Percentiles rank a stretch among this genome's conserved stretches.
Evolutionary conservation across 805 yeast genomes (phyloP).

Genomic region (Scheffersomyces lignosus): DNA sequence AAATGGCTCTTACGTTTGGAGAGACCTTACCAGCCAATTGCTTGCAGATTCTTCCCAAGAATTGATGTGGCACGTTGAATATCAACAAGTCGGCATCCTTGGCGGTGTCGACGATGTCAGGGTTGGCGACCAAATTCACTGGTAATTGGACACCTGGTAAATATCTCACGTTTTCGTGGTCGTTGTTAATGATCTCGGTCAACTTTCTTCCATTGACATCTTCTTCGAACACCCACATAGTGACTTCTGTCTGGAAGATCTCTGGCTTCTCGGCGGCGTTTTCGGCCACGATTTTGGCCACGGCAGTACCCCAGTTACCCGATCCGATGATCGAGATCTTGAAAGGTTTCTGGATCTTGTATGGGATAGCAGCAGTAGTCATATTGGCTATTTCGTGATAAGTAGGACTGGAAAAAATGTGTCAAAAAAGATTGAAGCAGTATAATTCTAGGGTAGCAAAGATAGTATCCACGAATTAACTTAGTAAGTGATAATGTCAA

Average conservation of each 20-base stretch:
- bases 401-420: too few species aligned
- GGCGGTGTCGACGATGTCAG: constrained; percentile 75
- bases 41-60: constrained; percentile 71
- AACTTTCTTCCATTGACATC: constrained; percentile 71
- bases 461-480: neutral
- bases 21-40: constrained; percentile 77
- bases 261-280: constrained; percentile 72
- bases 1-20: constrained; percentile 78
- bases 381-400: constrained; percentile 10
- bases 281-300: constrained; percentile 93
- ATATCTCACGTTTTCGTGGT: constrained; percentile 93
- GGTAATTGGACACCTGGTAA: constrained; percentile 89
- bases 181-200: constrained; percentile 85
- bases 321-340: constrained; percentile 67
- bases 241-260: constrained; percentile 70
- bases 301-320: constrained; percentile 98
- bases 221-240: constrained; percentile 98
- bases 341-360: constrained; percentile 35
- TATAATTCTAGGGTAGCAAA: neutral
- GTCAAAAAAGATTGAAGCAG: neutral
- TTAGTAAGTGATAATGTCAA: too few species aligned
- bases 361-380: constrained; percentile 27
- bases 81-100: constrained; percentile 81
- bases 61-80: constrained; percentile 97
- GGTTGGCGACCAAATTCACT: constrained; percentile 81